A percentile compares a stretch with the other conserved stretches of the same genome.
Conservation (phyloP, 805 yeast species). For the Ogataea ganodermae region DNA sequence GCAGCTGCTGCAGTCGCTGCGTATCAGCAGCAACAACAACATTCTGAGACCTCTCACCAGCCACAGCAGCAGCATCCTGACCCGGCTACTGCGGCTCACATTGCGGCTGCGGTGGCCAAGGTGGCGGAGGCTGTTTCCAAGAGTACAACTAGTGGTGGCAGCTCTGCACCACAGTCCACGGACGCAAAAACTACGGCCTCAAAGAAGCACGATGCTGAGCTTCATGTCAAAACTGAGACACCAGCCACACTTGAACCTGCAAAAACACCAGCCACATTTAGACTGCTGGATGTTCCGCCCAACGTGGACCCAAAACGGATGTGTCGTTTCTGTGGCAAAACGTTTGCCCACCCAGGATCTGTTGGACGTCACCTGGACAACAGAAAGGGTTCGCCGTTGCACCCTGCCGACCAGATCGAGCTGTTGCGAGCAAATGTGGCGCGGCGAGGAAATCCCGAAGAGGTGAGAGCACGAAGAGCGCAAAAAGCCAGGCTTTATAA, state of each 20-base stretch:
- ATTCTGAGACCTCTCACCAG: not conserved
- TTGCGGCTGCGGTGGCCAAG: slow-evolving; percentile 5
- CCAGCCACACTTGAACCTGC: slow-evolving; percentile 4
- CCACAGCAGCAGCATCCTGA: slow-evolving; percentile 3
- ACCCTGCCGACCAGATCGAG: slow-evolving; percentile 52
- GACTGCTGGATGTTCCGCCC: slow-evolving; percentile 24
- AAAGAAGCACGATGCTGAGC: not conserved
- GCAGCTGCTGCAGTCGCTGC: slow-evolving; percentile 30
- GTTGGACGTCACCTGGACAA: slow-evolving; percentile 61
- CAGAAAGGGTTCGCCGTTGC: slow-evolving; percentile 52
- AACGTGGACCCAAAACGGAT: slow-evolving; percentile 37
- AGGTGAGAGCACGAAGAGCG: slow-evolving; percentile 42
- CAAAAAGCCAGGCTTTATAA: slow-evolving; percentile 46
- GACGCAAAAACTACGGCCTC: not conserved
- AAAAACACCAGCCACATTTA: slow-evolving; percentile 3
- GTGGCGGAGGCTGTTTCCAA: slow-evolving; percentile 5
- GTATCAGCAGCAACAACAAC: slow-evolving; percentile 19
- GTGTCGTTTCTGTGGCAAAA: slow-evolving; percentile 55
- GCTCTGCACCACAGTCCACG: not conserved
- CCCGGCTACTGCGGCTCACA: slow-evolving; percentile 6
- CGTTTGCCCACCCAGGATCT: slow-evolving; percentile 59
- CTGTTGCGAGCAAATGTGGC: slow-evolving; percentile 49
- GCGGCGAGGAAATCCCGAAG: slow-evolving; percentile 50
- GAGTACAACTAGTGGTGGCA: not conserved
- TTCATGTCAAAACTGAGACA: slow-evolving; percentile 1